Evolutionary conservation across 2,329 filamentous ascomycete species (phyloP).

Genomic region (Tolypocladium endophyticum): DNA sequence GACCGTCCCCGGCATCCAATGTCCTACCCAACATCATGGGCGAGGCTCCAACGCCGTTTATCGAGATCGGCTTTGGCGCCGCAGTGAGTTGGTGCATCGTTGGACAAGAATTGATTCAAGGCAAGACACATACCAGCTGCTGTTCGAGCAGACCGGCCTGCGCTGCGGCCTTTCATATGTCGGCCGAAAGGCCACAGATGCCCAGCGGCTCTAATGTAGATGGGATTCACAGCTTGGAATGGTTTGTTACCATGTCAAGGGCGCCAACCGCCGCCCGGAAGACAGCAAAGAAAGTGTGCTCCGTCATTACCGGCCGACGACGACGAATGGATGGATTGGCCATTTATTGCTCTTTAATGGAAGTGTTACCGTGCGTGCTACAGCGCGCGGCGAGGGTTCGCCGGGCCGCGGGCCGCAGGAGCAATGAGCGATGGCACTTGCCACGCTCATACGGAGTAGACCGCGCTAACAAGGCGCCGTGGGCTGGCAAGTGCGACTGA

Average conservation of each 20-base stretch:
- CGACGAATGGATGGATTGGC: neutral
- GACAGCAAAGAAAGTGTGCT: neutral
- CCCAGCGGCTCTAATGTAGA: neutral
- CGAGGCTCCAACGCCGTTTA: constrained; percentile 1
- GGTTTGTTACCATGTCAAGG: neutral
- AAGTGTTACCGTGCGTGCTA: neutral
- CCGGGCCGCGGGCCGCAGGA: neutral
- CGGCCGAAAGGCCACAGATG: neutral
- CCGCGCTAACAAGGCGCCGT: neutral
- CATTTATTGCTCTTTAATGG: neutral
- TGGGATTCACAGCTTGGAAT: neutral
- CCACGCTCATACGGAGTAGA: neutral
- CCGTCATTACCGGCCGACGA: neutral
- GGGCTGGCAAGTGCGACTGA: neutral
- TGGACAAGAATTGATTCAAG: neutral
- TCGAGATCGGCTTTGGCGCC: neutral
- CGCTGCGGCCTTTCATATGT: neutral
- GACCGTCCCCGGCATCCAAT: constrained; percentile 10
- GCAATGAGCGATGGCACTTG: neutral
- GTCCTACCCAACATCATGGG: constrained; percentile 3
- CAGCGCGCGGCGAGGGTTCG: neutral
- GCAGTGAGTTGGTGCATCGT: neutral
- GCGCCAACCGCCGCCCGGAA: neutral
- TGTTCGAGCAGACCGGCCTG: neutral
- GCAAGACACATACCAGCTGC: neutral